A percentile compares a stretch with the other conserved stretches of the same genome.
Conservation (phyloP, 2,329 filamentous ascomycete species). For the Colletotrichum sublineola region DNA sequence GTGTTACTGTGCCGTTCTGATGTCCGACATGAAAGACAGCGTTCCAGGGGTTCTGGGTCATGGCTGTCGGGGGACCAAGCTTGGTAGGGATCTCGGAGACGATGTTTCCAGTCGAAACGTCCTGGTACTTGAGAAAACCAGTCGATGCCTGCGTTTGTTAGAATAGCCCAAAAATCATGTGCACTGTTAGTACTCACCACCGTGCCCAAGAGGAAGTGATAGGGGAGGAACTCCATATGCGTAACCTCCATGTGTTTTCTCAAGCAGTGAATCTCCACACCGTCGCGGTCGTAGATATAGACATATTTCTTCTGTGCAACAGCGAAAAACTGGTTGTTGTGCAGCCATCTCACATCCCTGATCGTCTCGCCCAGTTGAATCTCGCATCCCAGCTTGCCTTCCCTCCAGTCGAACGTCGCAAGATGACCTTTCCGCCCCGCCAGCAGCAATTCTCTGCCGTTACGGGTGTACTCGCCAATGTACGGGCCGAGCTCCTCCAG, state of each 20-base stretch:
- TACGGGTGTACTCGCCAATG: constrained; percentile 87
- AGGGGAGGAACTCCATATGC: constrained; percentile 95
- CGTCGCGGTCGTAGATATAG: constrained; percentile 94
- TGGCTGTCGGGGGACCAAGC: constrained; percentile 84
- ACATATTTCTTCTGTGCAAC: constrained; percentile 97
- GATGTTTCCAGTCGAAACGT: constrained; percentile 92
- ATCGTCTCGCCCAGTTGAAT: constrained; percentile 92
- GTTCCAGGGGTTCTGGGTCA: constrained; percentile 92
- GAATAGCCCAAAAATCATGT: constrained; percentile 25
- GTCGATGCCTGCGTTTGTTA: constrained; percentile 72
- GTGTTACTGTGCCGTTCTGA: constrained; percentile 92
- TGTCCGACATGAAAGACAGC: constrained; percentile 93
- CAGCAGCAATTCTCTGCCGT: constrained; percentile 86
- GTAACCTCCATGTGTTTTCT: constrained; percentile 91
- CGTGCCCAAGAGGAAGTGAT: constrained; percentile 93
- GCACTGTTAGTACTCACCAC: constrained; percentile 68
- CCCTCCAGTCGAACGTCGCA: constrained; percentile 96
- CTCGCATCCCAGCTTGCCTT: constrained; percentile 91
- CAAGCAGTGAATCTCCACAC: constrained; percentile 92
- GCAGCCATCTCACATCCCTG: constrained; percentile 89
- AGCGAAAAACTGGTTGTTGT: constrained; percentile 95
- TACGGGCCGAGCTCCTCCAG: constrained; percentile 89
- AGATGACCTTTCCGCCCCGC: constrained; percentile 94
- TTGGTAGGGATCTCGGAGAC: constrained; percentile 88
- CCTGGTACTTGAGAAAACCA: constrained; percentile 92